phyloP scores from a whole-genome alignment of 441 rosid species.

The Dalechampia spathulata region DNA sequence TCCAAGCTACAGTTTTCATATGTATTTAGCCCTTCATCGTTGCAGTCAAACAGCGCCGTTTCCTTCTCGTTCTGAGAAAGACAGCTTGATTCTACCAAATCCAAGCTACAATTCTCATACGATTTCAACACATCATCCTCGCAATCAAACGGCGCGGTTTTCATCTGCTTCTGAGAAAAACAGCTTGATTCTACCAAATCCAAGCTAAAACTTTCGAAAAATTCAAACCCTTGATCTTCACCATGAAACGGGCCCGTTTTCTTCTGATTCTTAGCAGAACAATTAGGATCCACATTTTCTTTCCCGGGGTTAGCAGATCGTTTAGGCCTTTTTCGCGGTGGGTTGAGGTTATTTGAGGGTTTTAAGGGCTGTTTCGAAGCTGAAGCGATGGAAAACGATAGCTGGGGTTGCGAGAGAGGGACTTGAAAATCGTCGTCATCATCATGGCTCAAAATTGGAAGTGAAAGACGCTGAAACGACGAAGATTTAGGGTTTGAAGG shows the following conservation, averaged over 20 bases:
- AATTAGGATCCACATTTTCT: slow-evolving; percentile 39
- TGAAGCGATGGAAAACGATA: too few species aligned
- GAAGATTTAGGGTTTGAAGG: slow-evolving; percentile 5
- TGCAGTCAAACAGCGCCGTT: too few species aligned
- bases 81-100: too few species aligned
- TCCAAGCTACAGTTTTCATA: slow-evolving; percentile 47
- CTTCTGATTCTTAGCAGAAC: too few species aligned
- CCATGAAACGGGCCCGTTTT: too few species aligned
- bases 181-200: too few species aligned
- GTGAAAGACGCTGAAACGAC: slow-evolving; percentile 12
- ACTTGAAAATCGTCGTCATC: slow-evolving; percentile 61
- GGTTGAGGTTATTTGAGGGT: slow-evolving; percentile 21
- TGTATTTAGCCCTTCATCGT: too few species aligned
- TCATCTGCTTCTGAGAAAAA: too few species aligned
- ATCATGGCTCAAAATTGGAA: slow-evolving; percentile 11
- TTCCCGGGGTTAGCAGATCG: slow-evolving; percentile 26
- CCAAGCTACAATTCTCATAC: slow-evolving; percentile 41
- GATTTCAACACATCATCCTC: too few species aligned
- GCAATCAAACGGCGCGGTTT: too few species aligned
- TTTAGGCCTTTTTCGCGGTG: slow-evolving; percentile 35
- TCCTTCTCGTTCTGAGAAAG: too few species aligned
- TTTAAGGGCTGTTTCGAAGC: slow-evolving; percentile 20
- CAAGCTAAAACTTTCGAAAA: slow-evolving; percentile 35
- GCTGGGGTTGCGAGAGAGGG: slow-evolving; percentile 38
- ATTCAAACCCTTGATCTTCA: too few species aligned